Percentiles rank a stretch among this genome's conserved stretches.
Conservation (phyloP, 192 early-diverging fungal genomes). For the Dimargaris xerosporica region DNA sequence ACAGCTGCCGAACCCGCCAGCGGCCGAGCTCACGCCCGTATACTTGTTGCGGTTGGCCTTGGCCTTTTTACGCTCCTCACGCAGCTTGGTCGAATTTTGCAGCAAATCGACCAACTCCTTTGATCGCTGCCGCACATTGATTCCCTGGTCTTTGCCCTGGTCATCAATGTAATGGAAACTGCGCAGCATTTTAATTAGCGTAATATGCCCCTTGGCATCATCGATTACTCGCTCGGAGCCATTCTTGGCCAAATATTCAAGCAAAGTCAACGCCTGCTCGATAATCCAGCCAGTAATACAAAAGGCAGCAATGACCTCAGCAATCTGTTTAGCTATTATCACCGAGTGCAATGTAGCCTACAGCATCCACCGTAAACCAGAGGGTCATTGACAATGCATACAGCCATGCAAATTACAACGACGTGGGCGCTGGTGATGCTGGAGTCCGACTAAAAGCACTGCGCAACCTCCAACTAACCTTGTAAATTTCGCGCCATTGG, state of each 20-base stretch:
- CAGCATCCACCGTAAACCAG: too few species aligned
- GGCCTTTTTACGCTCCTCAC: constrained; percentile 77
- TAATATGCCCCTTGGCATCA: constrained; percentile 65
- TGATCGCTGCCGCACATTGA: constrained; percentile 77
- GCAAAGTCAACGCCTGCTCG: constrained; percentile 73
- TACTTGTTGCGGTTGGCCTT: constrained; percentile 83
- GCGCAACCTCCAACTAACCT: too few species aligned
- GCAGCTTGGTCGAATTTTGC: constrained; percentile 58
- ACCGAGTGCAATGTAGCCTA: too few species aligned
- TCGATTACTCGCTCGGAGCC: constrained; percentile 88
- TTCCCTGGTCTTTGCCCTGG: constrained; percentile 92
- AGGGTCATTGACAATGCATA: too few species aligned
- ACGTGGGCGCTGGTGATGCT: too few species aligned
- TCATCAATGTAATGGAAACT: constrained; percentile 85
- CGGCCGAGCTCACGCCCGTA: constrained; percentile 38
- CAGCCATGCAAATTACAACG: too few species aligned
- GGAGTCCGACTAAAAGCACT: too few species aligned
- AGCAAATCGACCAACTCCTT: constrained; percentile 81
- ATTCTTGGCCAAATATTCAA: constrained; percentile 92
- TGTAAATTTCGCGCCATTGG: constrained; percentile 94
- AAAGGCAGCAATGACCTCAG: too few species aligned
- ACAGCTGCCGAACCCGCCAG: constrained; percentile 23
- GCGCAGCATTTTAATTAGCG: constrained; percentile 74
- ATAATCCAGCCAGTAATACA: too few species aligned
- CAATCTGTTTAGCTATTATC: too few species aligned